Evolutionary conservation across 164 flowering plant genomes (phyloP), one percentile per base, ranked within the genome.

Genomic region (Berberis thunbergii): DNA sequence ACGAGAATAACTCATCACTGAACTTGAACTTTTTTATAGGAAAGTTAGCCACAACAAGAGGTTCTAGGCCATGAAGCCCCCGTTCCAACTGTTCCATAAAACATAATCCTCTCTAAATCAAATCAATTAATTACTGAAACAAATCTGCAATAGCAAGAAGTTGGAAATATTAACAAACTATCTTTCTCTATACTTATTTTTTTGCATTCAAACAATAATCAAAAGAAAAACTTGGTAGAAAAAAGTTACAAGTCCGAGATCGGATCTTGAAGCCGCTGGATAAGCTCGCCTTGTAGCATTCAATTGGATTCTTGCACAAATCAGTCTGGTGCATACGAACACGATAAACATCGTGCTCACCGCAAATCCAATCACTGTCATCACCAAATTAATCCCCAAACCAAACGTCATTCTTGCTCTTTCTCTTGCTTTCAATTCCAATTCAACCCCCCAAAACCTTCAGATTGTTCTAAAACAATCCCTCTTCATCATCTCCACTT

Each of bases 321-420:
- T 26, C 10, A 52, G 54, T 52, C 54, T 52, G 1, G 54, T 10
- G n/a, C 54, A 52, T 10, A 52, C 54, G n/a, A 52, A 52, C n/a
- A 52, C 54, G n/a, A 52, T 52, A 52, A 52, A 52, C 54, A 52
- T 52, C 3, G 54, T 52, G n/a, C 54, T 52, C n/a, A 52, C 54
- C n/a, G 54, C 54, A 52, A 52, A 52, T 52, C 54, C 54, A 7
- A 52, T 52, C n/a, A 11, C 54, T 52, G 54, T 52, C 54, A 52
- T 52, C n/a, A 52, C 54, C 54, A 7, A 52, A 52, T 52, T 52
- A 7, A 52, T 11, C 54, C 54, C 54, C n/a, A 4, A 52, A 52
- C 2, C 3, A 52, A 52, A 6, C 54, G n/a, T 52, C n/a, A 46
- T 46, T 46, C 49, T 8, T 46, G 6, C 8, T 46, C 8, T 4